Evolutionary conservation across 805 yeast species (phyloP).

Genomic region (Tetrapisispora phaffii): DNA sequence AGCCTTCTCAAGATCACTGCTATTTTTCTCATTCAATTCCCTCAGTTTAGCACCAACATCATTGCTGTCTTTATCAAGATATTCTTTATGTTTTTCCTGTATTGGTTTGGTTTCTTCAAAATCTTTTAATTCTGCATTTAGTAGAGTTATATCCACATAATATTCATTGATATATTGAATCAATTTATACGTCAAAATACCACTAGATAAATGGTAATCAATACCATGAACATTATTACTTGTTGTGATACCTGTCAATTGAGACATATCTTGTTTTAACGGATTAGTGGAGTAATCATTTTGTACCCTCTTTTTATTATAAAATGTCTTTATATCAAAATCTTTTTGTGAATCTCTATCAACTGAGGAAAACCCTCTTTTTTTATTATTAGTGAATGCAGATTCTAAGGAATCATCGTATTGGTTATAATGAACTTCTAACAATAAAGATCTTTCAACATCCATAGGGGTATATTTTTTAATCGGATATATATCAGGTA

Average conservation of each 20-base stretch:
- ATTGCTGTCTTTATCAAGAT: constrained; percentile 35
- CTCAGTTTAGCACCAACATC: constrained; percentile 39
- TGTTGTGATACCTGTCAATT: constrained; percentile 41
- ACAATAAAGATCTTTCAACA: constrained; percentile 66
- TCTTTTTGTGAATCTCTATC: constrained; percentile 5
- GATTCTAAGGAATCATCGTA: constrained; percentile 36
- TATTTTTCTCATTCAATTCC: constrained; percentile 24
- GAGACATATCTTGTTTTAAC: constrained; percentile 41
- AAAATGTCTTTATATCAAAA: constrained; percentile 30
- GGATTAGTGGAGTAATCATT: constrained; percentile 67
- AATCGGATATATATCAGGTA: constrained; percentile 62
- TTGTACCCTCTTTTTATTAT: constrained; percentile 51
- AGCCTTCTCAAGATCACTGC: constrained; percentile 19
- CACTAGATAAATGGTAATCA: constrained; percentile 28
- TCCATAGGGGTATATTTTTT: constrained; percentile 58
- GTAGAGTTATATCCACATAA: constrained; percentile 35
- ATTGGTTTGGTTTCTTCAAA: constrained; percentile 33
- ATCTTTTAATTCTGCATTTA: constrained; percentile 39
- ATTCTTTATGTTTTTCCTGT: constrained; percentile 37
- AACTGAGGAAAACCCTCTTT: constrained; percentile 5
- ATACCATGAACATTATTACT: constrained; percentile 30
- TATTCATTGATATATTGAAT: constrained; percentile 46
- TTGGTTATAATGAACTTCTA: constrained; percentile 57
- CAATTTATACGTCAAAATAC: constrained; percentile 52
- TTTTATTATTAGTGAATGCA: constrained; percentile 13